Conservation (phyloP, 257 asterid genomes). For the Plantago elongata region DNA sequence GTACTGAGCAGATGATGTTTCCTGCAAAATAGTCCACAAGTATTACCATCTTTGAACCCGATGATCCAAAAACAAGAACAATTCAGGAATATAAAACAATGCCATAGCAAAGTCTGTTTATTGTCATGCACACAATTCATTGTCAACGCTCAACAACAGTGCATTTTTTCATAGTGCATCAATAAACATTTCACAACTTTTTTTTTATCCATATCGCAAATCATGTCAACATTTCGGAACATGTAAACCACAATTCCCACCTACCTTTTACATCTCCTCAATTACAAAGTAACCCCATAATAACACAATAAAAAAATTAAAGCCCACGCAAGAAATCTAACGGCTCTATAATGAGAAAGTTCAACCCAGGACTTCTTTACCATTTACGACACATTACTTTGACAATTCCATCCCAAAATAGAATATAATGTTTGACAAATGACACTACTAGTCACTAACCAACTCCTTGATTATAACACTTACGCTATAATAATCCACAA, state of each 20-base stretch:
- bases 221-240: too few relatives aligned
- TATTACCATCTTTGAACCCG: conserved; percentile 22
- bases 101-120: background rate
- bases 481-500: too few relatives aligned
- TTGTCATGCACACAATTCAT: background rate
- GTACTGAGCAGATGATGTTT: conserved; percentile 52
- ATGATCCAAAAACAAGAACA: conserved; percentile 23
- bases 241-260: background rate
- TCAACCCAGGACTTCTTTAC: background rate
- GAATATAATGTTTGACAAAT: background rate
- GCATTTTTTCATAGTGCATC: too few relatives aligned
- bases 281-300: too few relatives aligned
- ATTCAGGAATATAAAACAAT: conserved; percentile 4
- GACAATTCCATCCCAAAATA: too few relatives aligned
- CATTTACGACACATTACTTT: too few relatives aligned
- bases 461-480: background rate
- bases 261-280: background rate
- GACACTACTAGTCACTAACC: background rate
- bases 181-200: too few relatives aligned
- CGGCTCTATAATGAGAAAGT: background rate
- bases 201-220: too few relatives aligned
- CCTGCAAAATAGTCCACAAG: conserved; percentile 25
- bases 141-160: too few relatives aligned
- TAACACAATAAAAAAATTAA: too few relatives aligned
- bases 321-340: background rate